phyloP scores from a whole-genome alignment of 257 asterid species.

The Buddleja alternifolia region DNA sequence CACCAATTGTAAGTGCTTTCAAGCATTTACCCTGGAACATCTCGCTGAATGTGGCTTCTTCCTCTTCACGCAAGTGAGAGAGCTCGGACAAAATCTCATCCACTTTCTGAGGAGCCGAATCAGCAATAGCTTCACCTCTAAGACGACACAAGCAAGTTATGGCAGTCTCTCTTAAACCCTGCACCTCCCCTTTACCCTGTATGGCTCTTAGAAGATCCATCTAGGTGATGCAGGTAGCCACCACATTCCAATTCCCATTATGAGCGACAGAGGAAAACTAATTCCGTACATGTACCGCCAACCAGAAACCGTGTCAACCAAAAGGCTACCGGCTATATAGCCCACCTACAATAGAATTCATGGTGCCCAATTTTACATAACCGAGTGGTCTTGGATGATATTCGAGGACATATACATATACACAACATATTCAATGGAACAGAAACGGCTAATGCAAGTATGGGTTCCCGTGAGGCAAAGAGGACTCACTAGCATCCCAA shows the following conservation, averaged over 20 bases:
- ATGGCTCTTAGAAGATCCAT: slow-evolving; percentile 89
- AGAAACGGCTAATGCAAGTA: slow-evolving; percentile 15
- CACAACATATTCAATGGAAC: slow-evolving; percentile 19
- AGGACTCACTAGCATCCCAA: slow-evolving; percentile 94
- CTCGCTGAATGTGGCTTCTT: slow-evolving; percentile 73
- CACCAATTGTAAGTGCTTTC: slow-evolving; percentile 92
- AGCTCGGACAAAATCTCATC: slow-evolving; percentile 91
- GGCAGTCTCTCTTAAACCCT: slow-evolving; percentile 64
- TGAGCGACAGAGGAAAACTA: slow-evolving; percentile 71
- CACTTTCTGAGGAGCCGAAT: slow-evolving; percentile 67
- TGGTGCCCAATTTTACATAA: slow-evolving; percentile 28
- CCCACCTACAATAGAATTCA: slow-evolving; percentile 59
- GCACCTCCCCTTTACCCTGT: slow-evolving; percentile 76
- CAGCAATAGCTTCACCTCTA: slow-evolving; percentile 67
- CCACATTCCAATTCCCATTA: slow-evolving; percentile 96
- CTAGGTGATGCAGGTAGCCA: slow-evolving; percentile 96
- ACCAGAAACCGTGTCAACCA: slow-evolving; percentile 71
- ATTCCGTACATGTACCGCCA: slow-evolving; percentile 92
- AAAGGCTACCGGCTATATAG: slow-evolving; percentile 81
- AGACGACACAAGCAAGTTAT: slow-evolving; percentile 73
- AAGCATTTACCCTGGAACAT: slow-evolving; percentile 90
- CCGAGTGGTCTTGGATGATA: background rate
- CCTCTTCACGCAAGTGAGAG: slow-evolving; percentile 73
- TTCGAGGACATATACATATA: background rate
- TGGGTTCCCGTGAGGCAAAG: slow-evolving; percentile 12